Conservation (phyloP, 1,284 basidiomycete species). For the Trichosporon sp. region DNA sequence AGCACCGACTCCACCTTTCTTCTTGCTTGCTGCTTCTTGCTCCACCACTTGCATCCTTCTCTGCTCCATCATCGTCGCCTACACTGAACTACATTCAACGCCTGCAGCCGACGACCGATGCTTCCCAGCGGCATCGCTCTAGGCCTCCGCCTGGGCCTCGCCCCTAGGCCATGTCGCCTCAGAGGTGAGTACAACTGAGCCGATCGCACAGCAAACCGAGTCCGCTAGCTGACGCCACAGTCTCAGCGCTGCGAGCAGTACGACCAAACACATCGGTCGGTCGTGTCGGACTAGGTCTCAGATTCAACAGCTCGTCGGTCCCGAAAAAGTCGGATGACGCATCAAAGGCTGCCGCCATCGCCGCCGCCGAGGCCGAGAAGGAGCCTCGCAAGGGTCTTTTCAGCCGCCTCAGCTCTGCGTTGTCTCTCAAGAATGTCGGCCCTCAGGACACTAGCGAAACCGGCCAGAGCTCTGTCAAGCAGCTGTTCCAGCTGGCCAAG, state of each 20-base stretch:
- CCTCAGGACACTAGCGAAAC: slow-evolving; percentile 3
- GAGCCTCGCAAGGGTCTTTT: not conserved
- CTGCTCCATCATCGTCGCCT: not conserved
- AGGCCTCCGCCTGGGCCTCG: slow-evolving; percentile 12
- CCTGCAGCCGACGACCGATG: slow-evolving; percentile 3
- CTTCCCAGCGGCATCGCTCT: slow-evolving; percentile 10
- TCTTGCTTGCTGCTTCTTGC: not conserved
- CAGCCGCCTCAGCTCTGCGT: not conserved
- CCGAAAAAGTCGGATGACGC: not conserved
- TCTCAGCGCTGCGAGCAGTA: not conserved
- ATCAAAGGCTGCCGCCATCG: not conserved
- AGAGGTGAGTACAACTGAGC: not conserved
- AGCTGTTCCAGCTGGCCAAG: slow-evolving; percentile 67
- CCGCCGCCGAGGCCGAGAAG: not conserved
- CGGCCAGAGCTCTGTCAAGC: slow-evolving; percentile 51
- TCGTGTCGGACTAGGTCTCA: not conserved
- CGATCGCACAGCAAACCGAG: too few species aligned
- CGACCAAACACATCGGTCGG: not conserved
- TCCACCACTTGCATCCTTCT: not conserved
- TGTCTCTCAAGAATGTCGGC: slow-evolving; percentile 5
- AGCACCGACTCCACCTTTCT: too few species aligned
- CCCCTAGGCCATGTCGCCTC: not conserved
- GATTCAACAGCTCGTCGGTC: not conserved
- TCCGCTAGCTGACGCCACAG: not conserved
- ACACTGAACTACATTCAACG: not conserved